Evolutionary conservation across 2,329 filamentous ascomycete genomes (phyloP), one percentile per base, ranked within the genome.

Genomic region (Talaromyces sp.): DNA sequence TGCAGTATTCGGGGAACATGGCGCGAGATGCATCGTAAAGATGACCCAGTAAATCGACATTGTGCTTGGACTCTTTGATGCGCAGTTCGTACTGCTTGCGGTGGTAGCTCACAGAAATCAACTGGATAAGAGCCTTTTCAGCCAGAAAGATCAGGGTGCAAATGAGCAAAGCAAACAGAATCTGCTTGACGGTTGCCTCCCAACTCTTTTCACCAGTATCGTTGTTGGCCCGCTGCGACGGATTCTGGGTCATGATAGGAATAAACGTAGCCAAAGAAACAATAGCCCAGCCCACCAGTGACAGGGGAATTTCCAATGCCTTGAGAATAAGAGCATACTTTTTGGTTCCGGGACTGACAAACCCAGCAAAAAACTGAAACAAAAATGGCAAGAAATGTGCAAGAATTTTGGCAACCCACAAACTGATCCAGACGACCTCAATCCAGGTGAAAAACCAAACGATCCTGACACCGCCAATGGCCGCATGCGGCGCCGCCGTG

Each of bases 1-100:
- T 84, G 79, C 93, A 97, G 80, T 97, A 97, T 79, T 93, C 90
- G 29, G 95, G 95, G 74, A 98, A 99, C 60, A 98, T 83, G 5
- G 88, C 85, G 62, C 93, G 86, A 2, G 94, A 97, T 22, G 93
- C 93, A 69, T 98, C 93, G 76, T 96, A 97, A 64, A 99, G 87
- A 34, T 95, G 81, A 19, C 91, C 89, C 1, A 99, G 83, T 2
- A 98, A 85, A 73, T 88, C 86, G 58, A 98, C 86, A 70, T 94
- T 91, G 65, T 87, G 89, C 82, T 99, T 98, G 27, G 93, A 97
- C 49, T 92, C 89, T 77, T 92, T 91, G 82, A 99, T 98, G 73
- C 84, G 84, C 15, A 82, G 70, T 67, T 88, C 85, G 73, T 89
- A 89, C 68, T 89, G 87, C 76, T 88, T 89, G 64, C 86, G 84